Base-by-base conservation (phyloP, 78 protist genomes). In the Pelomyxa schiedti region DNA sequence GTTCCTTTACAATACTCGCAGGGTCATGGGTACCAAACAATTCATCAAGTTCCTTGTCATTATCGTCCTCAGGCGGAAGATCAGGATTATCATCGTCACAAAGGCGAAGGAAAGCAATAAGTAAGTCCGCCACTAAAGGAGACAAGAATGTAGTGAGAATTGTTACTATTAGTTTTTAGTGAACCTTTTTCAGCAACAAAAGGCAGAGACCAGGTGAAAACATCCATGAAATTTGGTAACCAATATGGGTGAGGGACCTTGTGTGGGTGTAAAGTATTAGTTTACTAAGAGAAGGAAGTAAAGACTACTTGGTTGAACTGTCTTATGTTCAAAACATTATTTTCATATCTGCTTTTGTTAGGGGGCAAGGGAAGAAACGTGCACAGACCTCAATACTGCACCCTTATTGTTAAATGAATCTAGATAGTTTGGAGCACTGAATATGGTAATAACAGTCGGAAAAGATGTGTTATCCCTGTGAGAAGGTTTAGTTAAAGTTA, bases 391-490 rank as follows among this genome's bases (percentile, higher is more conserved):
- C 71, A 79, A 64, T 30, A 84, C 82, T 39, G 87, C 76, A 40
- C 91, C 99, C 84, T 95, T 96, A 85, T 97, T 97, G 71, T 85
- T 79, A 77, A 95, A 97, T 9, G 88, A 81, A 72, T 96, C 99
- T 63, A 94, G 86, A 78, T 97, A 97, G 82, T 97, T 96, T 35
- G 99, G 99, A 1, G 98, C 98, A 9, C 97, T 93, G 71, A 97
- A 97, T 40, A 97, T 41, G 8, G 98, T 95, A 58, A 97, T 97
- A 40, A 96, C 95, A 9, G 98, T 74, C 40, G 99, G 99, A 79
- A 97, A 95, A 28, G 90, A 92, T 32, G 89, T 94, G 2, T 81
- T 68, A 36, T 69, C 84, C 69, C 69, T 70, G 79, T 82, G 85
- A 42, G 64, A 42, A 75, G 94, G 89, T 93, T 93, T 87, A 38